Evolutionary conservation across 129 eudicot genomes (phyloP).

Genomic region (Silybum marianum): DNA sequence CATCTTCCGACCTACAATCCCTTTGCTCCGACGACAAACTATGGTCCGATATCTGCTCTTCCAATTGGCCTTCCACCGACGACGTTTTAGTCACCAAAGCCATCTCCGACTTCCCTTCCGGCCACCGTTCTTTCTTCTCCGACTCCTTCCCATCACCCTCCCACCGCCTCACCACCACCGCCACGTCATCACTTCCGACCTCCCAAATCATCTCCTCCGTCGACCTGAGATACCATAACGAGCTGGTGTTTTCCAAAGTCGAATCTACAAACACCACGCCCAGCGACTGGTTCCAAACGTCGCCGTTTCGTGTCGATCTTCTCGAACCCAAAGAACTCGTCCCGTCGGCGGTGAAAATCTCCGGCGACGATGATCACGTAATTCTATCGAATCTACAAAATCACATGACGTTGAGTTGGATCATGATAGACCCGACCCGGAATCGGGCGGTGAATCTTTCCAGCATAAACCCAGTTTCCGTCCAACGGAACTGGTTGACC

Average conservation of each 20-base stretch:
- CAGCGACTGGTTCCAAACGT: constrained; percentile 26
- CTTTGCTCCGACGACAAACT: constrained; percentile 44
- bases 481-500: constrained; percentile 39
- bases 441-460: constrained; percentile 38
- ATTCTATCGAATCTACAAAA: not conserved
- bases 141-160: constrained; percentile 37
- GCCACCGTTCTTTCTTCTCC: constrained; percentile 44
- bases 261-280: constrained; percentile 23
- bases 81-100: constrained; percentile 1
- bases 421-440: constrained; percentile 36
- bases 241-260: constrained; percentile 28
- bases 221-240: constrained; percentile 14
- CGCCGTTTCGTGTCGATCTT: constrained; percentile 38
- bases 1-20: constrained; percentile 36
- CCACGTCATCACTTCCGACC: not conserved
- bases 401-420: constrained; percentile 33
- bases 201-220: constrained; percentile 32
- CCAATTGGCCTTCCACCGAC: constrained; percentile 46
- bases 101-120: constrained; percentile 37
- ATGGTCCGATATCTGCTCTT: constrained; percentile 52
- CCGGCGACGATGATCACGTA: constrained; percentile 16
- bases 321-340: constrained; percentile 36
- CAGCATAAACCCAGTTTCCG: constrained; percentile 31
- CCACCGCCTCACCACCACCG: not conserved
- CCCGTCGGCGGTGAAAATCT: constrained; percentile 10